Conservation (phyloP, 164 flowering plant species). For the Amborella trichopoda region DNA sequence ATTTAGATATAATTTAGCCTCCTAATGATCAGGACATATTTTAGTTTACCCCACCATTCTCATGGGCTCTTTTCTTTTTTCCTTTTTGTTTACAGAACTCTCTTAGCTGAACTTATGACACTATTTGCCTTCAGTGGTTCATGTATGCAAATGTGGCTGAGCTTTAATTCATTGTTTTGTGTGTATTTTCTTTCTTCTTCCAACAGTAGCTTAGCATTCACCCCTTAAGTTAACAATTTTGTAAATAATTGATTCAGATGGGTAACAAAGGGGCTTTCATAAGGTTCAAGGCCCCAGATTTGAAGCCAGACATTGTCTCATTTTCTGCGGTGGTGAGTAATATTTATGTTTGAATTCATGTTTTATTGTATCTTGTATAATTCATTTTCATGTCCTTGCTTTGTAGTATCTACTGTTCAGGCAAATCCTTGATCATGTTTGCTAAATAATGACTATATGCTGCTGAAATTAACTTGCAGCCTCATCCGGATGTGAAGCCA, state of each 20-base stretch:
- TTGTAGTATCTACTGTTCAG: background rate
- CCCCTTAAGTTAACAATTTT: background rate
- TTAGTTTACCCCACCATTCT: no score
- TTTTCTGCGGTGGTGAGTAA: conserved; percentile 88
- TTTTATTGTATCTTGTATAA: background rate
- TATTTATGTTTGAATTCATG: background rate
- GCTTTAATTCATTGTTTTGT: background rate
- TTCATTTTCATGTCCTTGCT: background rate
- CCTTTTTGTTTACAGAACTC: no score
- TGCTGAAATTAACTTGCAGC: conserved; percentile 32
- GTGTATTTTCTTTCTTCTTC: background rate
- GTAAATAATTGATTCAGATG: conserved; percentile 45
- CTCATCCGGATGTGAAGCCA: conserved; percentile 91
- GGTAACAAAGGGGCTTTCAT: conserved; percentile 97
- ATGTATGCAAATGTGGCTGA: background rate
- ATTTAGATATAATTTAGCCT: no score
- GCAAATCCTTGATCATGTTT: background rate
- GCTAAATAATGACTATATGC: background rate
- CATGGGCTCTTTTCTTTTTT: no score
- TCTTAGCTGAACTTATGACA: no score
- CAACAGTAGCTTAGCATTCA: background rate
- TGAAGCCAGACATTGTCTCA: conserved; percentile 85
- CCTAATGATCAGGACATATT: no score
- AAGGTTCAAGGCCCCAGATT: conserved; percentile 74
- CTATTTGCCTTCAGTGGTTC: background rate